These are phyloP conservation scores for Exophiala spinifera DNA, from an alignment of 2,329 filamentous ascomycete genomes.

Conservation along the genomic window DNA sequence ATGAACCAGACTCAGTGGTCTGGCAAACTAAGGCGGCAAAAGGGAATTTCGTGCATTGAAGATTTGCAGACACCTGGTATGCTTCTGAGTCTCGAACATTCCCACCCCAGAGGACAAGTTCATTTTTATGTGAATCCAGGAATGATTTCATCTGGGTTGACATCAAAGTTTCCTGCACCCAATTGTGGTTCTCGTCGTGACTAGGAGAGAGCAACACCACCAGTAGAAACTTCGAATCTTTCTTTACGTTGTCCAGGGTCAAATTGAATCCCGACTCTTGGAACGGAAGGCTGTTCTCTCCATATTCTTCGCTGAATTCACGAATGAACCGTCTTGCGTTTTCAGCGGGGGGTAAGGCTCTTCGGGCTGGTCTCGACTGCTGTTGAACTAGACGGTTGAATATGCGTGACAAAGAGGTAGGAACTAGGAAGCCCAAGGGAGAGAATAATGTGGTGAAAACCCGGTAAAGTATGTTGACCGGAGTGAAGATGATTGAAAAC, in stretches of 20 bases:
- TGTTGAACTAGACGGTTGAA: conserved; percentile 78
- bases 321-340: conserved; percentile 84
- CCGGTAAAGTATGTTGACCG: conserved; percentile 74
- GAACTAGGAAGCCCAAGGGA: conserved; percentile 76
- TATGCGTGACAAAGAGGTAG: conserved; percentile 53
- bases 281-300: conserved; percentile 68
- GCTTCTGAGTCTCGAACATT: conserved; percentile 91
- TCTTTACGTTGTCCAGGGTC: conserved; percentile 84
- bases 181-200: conserved; percentile 84
- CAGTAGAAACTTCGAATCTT: conserved; percentile 86
- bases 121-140: conserved; percentile 69
- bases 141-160: conserved; percentile 70
- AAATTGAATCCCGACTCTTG: conserved; percentile 88
- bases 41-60: conserved; percentile 88
- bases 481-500: conserved; percentile 73
- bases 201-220: conserved; percentile 86
- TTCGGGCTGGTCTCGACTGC: conserved; percentile 52
- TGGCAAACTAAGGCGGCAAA: conserved; percentile 84
- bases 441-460: conserved; percentile 67
- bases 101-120: conserved; percentile 87
- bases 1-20: conserved; percentile 67
- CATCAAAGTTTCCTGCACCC: conserved; percentile 78
- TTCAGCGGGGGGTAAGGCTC: conserved; percentile 78
- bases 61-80: conserved; percentile 83
- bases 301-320: conserved; percentile 94